A percentile compares a stretch with the other conserved stretches of the same genome.
phyloP scores from a whole-genome alignment of 2,329 filamentous ascomycete genomes.

The Fusarium pseudograminearum region DNA sequence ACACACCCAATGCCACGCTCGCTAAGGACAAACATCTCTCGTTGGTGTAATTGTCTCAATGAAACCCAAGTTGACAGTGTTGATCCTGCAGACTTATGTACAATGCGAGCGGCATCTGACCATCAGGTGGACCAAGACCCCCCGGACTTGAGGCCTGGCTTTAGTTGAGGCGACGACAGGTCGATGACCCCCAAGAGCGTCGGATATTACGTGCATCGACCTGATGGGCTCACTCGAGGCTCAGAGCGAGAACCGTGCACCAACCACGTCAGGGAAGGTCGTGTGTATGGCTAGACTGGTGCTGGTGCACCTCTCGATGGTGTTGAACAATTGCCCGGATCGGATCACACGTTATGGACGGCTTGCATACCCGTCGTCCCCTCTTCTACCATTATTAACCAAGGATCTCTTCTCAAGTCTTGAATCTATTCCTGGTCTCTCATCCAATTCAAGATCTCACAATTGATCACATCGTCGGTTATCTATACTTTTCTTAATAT shows the following conservation, averaged over 20 bases:
- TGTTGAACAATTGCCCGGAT: conserved; percentile 48
- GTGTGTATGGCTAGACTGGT: conserved; percentile 47
- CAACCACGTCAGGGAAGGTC: conserved; percentile 49
- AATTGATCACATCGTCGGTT: conserved; percentile 16
- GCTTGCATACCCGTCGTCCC: conserved; percentile 41
- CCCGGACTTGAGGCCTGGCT: conserved; percentile 38
- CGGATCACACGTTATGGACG: conserved; percentile 48
- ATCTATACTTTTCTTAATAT: conserved; percentile 19
- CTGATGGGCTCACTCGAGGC: conserved; percentile 47
- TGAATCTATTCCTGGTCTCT: conserved; percentile 26
- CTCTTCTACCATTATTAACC: conserved; percentile 42
- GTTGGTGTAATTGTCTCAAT: conserved; percentile 36
- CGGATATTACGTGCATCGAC: conserved; percentile 46
- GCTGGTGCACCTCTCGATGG: conserved; percentile 46
- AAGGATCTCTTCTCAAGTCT: conserved; percentile 27
- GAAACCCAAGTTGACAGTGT: conserved; percentile 31
- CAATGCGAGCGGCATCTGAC: conserved; percentile 41
- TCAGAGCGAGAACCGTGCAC: conserved; percentile 47
- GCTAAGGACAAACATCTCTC: conserved; percentile 20
- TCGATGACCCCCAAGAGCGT: conserved; percentile 35
- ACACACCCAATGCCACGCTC: conserved; percentile 35
- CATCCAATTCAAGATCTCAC: conserved; percentile 14
- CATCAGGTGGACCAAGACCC: conserved; percentile 45
- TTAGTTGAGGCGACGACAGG: conserved; percentile 40
- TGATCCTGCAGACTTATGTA: conserved; percentile 30